Percentiles rank a stretch among this genome's conserved stretches.
Conservation (phyloP, 139 green algal genomes). For the Pycnococcus provasolii region DNA sequence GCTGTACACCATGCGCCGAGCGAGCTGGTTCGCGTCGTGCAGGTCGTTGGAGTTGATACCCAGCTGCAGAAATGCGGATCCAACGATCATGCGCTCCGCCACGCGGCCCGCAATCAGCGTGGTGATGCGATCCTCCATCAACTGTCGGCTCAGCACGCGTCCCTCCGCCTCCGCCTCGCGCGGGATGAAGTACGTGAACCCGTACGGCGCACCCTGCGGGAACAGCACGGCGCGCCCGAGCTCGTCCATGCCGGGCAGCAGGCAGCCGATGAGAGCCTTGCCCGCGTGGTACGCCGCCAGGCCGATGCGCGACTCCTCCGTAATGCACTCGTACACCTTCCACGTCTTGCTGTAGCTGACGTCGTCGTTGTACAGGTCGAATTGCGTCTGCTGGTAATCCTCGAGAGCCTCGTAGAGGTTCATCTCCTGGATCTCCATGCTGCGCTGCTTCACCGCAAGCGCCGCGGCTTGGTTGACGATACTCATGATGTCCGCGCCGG, state of each 20-base stretch:
- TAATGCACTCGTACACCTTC: not conserved
- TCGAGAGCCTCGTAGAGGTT: not conserved
- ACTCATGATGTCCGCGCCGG: constrained; percentile 80
- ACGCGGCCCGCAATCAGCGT: constrained; percentile 51
- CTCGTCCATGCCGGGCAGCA: constrained; percentile 76
- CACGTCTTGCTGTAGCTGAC: not conserved
- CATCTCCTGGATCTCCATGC: not conserved
- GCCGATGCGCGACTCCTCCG: not conserved
- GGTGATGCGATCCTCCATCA: constrained; percentile 2
- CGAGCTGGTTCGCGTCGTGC: not conserved
- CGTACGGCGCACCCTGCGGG: constrained; percentile 36
- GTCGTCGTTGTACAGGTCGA: not conserved
- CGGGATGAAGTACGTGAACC: constrained; percentile 62
- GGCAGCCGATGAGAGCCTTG: constrained; percentile 62
- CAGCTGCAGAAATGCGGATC: constrained; percentile 73
- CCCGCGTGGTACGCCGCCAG: constrained; percentile 73
- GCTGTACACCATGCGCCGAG: not conserved
- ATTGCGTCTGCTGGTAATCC: not conserved
- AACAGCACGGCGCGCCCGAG: constrained; percentile 36
- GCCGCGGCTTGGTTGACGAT: constrained; percentile 69
- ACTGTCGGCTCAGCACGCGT: not conserved
- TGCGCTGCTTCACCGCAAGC: not conserved
- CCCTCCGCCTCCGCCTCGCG: constrained; percentile 53
- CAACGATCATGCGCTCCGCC: constrained; percentile 65
- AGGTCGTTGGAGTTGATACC: constrained; percentile 41